phyloP scores from a whole-genome alignment of 352 stramenopile genomes.

The Saprolegnia parasitica region DNA sequence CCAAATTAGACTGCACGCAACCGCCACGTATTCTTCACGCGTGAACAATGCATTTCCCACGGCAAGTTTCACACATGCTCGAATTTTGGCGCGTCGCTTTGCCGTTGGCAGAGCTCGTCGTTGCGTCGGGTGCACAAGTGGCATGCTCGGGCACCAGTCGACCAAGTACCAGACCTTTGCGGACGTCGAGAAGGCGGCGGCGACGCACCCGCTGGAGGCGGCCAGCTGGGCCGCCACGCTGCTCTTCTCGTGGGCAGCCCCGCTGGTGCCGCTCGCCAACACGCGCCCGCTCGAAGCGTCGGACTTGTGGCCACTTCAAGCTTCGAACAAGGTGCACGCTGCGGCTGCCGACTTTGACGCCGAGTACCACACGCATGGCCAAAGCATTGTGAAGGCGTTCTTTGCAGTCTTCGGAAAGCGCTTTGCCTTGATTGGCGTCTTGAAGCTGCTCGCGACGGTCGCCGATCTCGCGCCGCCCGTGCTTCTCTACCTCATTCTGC shows the following conservation, averaged over 20 bases:
- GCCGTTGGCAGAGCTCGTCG: too few species aligned
- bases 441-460: slow-evolving; percentile 6
- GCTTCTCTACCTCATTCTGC: slow-evolving; percentile 4
- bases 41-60: neutral
- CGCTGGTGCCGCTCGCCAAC: slow-evolving; percentile 42
- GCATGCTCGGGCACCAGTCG: slow-evolving; percentile 11
- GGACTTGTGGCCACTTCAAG: slow-evolving; percentile 37
- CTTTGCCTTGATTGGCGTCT: neutral
- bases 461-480: neutral
- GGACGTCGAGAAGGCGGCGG: neutral
- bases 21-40: neutral
- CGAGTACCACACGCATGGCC: slow-evolving; percentile 29
- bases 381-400: slow-evolving; percentile 12
- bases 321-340: slow-evolving; percentile 28
- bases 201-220: slow-evolving; percentile 5
- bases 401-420: neutral
- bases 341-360: slow-evolving; percentile 31
- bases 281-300: slow-evolving; percentile 37
- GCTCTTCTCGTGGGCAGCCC: slow-evolving; percentile 41
- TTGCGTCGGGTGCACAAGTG: neutral
- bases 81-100: neutral
- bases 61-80: neutral
- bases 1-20: too few species aligned
- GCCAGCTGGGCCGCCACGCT: slow-evolving; percentile 29
- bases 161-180: slow-evolving; percentile 24